These are phyloP conservation scores for Achaetomium macrosporum DNA, from an alignment of 2,329 filamentous ascomycete genomes.

Conservation along the genomic window DNA sequence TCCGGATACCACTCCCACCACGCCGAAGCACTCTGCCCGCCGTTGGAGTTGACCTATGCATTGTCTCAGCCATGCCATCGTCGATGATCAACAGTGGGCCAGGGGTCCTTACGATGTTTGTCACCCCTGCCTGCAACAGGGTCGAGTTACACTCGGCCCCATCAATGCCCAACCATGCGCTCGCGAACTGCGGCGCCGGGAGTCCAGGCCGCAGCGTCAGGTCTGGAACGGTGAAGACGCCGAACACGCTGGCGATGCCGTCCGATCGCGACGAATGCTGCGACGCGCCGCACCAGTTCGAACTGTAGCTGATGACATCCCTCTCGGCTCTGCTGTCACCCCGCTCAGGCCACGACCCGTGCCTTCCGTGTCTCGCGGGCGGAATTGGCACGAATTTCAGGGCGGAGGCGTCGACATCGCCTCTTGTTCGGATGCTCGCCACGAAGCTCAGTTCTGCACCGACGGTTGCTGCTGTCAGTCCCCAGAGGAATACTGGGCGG, in stretches of 20 bases:
- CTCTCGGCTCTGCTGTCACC: slow-evolving; percentile 5
- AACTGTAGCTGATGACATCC: slow-evolving; percentile 22
- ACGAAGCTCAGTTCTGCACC: slow-evolving; percentile 20
- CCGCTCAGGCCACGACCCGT: slow-evolving; percentile 2
- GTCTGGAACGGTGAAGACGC: slow-evolving; percentile 26
- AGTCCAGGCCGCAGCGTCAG: slow-evolving; percentile 19
- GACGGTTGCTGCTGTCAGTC: slow-evolving; percentile 12
- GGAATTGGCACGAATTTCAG: slow-evolving; percentile 19
- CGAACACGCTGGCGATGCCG: slow-evolving; percentile 21
- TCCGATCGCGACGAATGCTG: slow-evolving; percentile 20
- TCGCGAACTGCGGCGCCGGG: slow-evolving; percentile 24
- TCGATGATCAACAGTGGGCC: neutral
- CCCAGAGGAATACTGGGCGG: slow-evolving; percentile 12
- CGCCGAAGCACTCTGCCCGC: slow-evolving; percentile 23
- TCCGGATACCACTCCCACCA: slow-evolving; percentile 32
- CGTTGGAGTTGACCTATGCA: slow-evolving; percentile 24
- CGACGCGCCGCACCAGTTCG: slow-evolving; percentile 28
- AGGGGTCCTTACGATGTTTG: slow-evolving; percentile 21
- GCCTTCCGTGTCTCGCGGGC: slow-evolving; percentile 13
- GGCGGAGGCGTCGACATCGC: slow-evolving; percentile 14
- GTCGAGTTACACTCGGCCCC: slow-evolving; percentile 26
- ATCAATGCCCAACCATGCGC: slow-evolving; percentile 31
- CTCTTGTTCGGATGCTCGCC: slow-evolving; percentile 16
- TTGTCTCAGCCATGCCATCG: neutral
- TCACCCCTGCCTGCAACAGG: slow-evolving; percentile 29